Percentiles rank a stretch among this genome's conserved stretches.
phyloP scores from a whole-genome alignment of 805 yeast species.

The Candida vartiovaarae region DNA sequence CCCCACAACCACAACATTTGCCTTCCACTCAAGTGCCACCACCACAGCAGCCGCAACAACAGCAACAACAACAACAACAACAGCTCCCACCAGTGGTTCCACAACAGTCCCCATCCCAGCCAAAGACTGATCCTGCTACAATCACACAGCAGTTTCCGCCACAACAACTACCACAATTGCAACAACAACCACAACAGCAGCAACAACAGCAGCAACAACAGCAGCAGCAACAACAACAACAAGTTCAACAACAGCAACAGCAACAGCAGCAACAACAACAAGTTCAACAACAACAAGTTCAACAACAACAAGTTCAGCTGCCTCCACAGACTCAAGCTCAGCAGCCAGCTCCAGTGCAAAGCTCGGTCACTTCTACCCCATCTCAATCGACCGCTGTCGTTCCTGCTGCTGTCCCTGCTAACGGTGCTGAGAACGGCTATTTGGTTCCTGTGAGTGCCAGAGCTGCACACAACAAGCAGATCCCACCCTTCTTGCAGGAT shows the following conservation, averaged over 20 bases:
- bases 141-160: slow-evolving; percentile 10
- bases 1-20: slow-evolving; percentile 22
- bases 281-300: slow-evolving; percentile 3
- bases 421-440: slow-evolving; percentile 24
- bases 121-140: slow-evolving; percentile 22
- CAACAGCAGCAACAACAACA: slow-evolving; percentile 6
- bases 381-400: slow-evolving; percentile 7
- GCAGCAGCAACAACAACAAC: neutral
- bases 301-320: slow-evolving; percentile 4
- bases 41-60: slow-evolving; percentile 23
- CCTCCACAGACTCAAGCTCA: slow-evolving; percentile 15
- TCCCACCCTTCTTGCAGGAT: slow-evolving; percentile 75
- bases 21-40: slow-evolving; percentile 26
- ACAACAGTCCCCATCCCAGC: slow-evolving; percentile 28
- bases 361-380: slow-evolving; percentile 8
- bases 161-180: slow-evolving; percentile 9
- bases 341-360: slow-evolving; percentile 9
- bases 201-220: slow-evolving; percentile 5
- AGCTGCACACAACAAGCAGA: slow-evolving; percentile 56
- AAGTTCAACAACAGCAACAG: slow-evolving; percentile 11
- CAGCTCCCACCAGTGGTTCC: slow-evolving; percentile 18
- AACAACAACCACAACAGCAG: slow-evolving; percentile 5
- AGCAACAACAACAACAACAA: slow-evolving; percentile 22
- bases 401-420: slow-evolving; percentile 14
- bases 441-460: slow-evolving; percentile 33